Conservation (phyloP, 495 filamentous ascomycete genomes). For the Lasiosphaeria miniovina region DNA sequence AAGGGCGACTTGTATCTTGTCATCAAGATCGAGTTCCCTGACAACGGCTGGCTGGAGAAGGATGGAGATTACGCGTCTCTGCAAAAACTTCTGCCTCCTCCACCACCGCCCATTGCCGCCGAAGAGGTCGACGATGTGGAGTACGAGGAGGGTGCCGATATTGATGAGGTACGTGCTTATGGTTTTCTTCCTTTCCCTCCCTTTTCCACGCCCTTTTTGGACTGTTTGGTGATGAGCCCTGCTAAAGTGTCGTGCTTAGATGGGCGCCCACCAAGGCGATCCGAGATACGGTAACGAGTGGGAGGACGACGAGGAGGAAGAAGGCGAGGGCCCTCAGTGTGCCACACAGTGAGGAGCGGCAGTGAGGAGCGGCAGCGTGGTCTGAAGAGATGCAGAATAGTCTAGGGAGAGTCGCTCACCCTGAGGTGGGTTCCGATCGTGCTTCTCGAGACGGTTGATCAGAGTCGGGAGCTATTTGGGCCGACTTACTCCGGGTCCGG, state of each 20-base stretch:
- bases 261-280: slow-evolving; percentile 64
- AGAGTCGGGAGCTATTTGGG: neutral
- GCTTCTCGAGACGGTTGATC: too few species aligned
- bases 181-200: neutral
- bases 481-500: neutral
- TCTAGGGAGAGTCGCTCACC: too few species aligned
- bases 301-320: slow-evolving; percentile 74
- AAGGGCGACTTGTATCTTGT: slow-evolving; percentile 86
- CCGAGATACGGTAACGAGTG: slow-evolving; percentile 64
- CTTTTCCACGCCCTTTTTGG: too few species aligned
- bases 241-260: slow-evolving; percentile 39
- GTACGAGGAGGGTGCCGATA: slow-evolving; percentile 72
- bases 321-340: slow-evolving; percentile 64
- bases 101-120: slow-evolving; percentile 55
- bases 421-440: too few species aligned
- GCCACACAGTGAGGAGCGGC: slow-evolving; percentile 67
- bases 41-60: slow-evolving; percentile 74
- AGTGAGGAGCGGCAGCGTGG: neutral
- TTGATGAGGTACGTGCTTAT: slow-evolving; percentile 65
- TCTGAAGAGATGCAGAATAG: too few species aligned
- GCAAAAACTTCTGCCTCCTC: slow-evolving; percentile 67
- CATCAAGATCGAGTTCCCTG: slow-evolving; percentile 85
- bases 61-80: slow-evolving; percentile 64
- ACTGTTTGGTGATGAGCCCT: neutral
- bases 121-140: slow-evolving; percentile 83